Conservation (phyloP, 805 yeast genomes). For the Candida sithepensis region DNA sequence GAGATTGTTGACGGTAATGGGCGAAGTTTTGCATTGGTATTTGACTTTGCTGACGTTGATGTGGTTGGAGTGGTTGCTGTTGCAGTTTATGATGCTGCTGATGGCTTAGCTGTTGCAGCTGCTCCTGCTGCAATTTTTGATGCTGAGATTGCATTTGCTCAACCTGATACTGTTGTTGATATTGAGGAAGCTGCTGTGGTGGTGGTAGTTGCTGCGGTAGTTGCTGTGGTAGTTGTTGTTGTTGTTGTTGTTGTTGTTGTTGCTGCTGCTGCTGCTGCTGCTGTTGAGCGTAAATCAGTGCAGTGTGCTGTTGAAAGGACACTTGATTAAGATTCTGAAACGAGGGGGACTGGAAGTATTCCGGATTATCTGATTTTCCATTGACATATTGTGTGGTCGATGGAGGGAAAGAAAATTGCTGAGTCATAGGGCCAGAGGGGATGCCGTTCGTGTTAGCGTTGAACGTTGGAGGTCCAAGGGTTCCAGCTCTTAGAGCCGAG, state of each 20-base stretch:
- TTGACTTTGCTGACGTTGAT: conserved; percentile 11
- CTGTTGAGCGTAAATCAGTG: conserved; percentile 10
- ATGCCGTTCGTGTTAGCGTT: conserved; percentile 2
- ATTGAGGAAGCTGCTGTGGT: conserved; percentile 11
- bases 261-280: conserved; percentile 42
- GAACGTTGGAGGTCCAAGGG: conserved; percentile 15
- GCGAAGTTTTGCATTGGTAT: conserved; percentile 1
- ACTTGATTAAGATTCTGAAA: conserved; percentile 3
- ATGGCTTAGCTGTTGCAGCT: conserved; percentile 14
- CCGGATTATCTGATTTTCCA: conserved; percentile 2
- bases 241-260: conserved; percentile 68
- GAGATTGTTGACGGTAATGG: conserved; percentile 12
- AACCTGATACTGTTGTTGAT: conserved; percentile 3
- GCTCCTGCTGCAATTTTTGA: conserved; percentile 10
- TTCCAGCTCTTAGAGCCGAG: neutral
- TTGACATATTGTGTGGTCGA: conserved; percentile 9
- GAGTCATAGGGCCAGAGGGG: neutral
- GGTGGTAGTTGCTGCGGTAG: conserved; percentile 6
- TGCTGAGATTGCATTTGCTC: conserved; percentile 3
- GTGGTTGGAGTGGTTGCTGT: conserved; percentile 8
- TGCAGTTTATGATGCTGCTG: conserved; percentile 13
- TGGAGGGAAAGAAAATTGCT: conserved; percentile 17
- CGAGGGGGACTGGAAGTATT: conserved; percentile 6
- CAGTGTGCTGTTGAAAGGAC: conserved; percentile 8
- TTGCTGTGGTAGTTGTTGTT: conserved; percentile 20